Evolutionary conservation across 2,329 filamentous ascomycete species (phyloP), one percentile per base, ranked within the genome.

Genomic region (Scedosporium dehoogii): DNA sequence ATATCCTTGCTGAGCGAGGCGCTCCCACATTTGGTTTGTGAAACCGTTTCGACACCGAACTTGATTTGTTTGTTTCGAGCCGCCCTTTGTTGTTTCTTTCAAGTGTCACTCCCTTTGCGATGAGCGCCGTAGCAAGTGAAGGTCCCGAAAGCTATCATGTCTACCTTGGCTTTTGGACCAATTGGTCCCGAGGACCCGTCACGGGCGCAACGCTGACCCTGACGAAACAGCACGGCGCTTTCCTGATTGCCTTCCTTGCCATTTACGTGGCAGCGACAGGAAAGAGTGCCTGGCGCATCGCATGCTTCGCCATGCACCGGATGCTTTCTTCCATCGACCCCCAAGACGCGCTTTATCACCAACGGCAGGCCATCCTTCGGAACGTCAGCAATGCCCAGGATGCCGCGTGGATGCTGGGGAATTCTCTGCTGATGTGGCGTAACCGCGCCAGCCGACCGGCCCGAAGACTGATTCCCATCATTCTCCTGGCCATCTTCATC

Each of bases 221-320:
- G 0, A 67, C 62, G 0, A 65, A 65, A 4, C 62, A 63, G 1
- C 65, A 72, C 57, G 74, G 70, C 4, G 70, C 66, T n/a, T 59
- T 75, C 1, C 63, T 75, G 16, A 70, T 72, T 25, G 70, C 72
- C 4, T 74, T 74, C 60, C 41, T 73, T 0, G 71, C 73, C 12
- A 67, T 72, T 14, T 74, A 74, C 61, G 65, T 72, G 14, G 65
- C 65, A 1, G 38, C 70, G 14, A 63, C 69, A 2, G 67, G 69
- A 0, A 62, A 64, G 0, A 53, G 66, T 1, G 41, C 67, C 23
- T 72, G 70, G 69, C 60, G 63, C 1, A 59, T 70, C 9, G n/a
- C 63, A 4, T 67, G 64, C 38, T 68, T 70, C 33, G n/a, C 48
- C 1, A 38, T 68, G 4, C 68, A 71, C 60, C 58, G 63, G 16